phyloP scores from a whole-genome alignment of 2,329 filamentous ascomycete genomes.

The Myriosclerotinia duriaeana region DNA sequence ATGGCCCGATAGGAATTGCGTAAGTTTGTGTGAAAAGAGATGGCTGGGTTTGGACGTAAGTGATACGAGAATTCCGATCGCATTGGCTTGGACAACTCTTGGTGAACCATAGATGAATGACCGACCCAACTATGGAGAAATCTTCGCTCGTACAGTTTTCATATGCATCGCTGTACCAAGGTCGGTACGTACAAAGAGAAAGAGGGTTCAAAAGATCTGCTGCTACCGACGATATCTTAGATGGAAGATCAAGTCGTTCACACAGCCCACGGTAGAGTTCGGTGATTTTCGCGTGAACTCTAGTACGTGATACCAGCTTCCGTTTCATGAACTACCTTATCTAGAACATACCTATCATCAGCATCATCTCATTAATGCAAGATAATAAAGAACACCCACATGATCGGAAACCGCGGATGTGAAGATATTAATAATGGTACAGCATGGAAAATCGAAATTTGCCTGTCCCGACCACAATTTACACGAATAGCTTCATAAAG shows the following conservation, averaged over 20 bases:
- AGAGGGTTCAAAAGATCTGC: not conserved
- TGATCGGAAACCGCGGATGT: not conserved
- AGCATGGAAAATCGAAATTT: not conserved
- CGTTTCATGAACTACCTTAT: not conserved
- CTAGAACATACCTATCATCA: not conserved
- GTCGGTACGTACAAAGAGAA: not conserved
- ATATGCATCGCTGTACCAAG: no score
- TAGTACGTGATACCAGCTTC: not conserved
- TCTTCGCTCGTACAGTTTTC: not conserved
- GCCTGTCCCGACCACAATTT: no score
- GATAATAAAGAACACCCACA: not conserved
- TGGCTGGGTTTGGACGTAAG: not conserved
- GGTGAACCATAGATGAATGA: not conserved
- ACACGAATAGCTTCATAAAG: no score
- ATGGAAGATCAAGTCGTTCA: not conserved
- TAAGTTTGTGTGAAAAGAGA: not conserved
- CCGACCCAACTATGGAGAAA: not conserved
- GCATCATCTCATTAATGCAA: not conserved
- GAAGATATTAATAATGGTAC: not conserved
- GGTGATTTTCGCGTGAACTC: not conserved
- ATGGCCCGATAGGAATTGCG: no score
- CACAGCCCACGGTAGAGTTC: not conserved
- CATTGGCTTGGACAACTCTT: not conserved
- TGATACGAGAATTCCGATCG: not conserved
- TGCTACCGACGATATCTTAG: not conserved